phyloP scores from a whole-genome alignment of 2,329 filamentous ascomycete species.

The Hortaea werneckii region DNA sequence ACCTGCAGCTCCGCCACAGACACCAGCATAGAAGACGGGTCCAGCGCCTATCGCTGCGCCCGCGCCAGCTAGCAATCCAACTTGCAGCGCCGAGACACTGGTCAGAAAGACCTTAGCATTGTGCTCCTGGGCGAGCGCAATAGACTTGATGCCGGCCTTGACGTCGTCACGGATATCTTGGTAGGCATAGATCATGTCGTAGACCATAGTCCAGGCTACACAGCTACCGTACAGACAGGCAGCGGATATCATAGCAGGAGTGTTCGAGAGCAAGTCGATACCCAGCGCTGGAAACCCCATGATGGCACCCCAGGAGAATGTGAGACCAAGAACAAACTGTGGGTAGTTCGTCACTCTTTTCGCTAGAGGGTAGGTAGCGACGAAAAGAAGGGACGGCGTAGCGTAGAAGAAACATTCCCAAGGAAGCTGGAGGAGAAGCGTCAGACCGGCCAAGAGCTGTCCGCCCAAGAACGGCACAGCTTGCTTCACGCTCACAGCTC shows the following conservation, averaged over 20 bases:
- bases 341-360: slow-evolving; percentile 84
- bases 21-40: slow-evolving; percentile 48
- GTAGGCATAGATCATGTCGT: slow-evolving; percentile 90
- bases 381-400: slow-evolving; percentile 62
- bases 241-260: slow-evolving; percentile 54
- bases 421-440: slow-evolving; percentile 66
- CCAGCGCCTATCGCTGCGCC: slow-evolving; percentile 53
- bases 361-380: slow-evolving; percentile 68
- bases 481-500: slow-evolving; percentile 62
- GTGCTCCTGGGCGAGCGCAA: slow-evolving; percentile 67
- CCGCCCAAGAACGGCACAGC: slow-evolving; percentile 63
- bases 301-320: slow-evolving; percentile 81
- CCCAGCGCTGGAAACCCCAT: slow-evolving; percentile 81
- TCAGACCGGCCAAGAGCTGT: slow-evolving; percentile 65
- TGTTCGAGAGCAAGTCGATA: slow-evolving; percentile 58
- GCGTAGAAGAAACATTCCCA: slow-evolving; percentile 64
- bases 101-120: slow-evolving; percentile 68
- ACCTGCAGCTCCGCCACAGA: slow-evolving; percentile 46
- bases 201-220: slow-evolving; percentile 76
- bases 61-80: slow-evolving; percentile 59
- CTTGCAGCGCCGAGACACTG: slow-evolving; percentile 58
- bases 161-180: slow-evolving; percentile 82
- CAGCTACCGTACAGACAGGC: slow-evolving; percentile 66
- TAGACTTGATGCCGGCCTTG: slow-evolving; percentile 81
- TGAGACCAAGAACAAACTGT: slow-evolving; percentile 70